Base-by-base conservation (phyloP, 148 eudicot species). In the Camellia granthamiana region DNA sequence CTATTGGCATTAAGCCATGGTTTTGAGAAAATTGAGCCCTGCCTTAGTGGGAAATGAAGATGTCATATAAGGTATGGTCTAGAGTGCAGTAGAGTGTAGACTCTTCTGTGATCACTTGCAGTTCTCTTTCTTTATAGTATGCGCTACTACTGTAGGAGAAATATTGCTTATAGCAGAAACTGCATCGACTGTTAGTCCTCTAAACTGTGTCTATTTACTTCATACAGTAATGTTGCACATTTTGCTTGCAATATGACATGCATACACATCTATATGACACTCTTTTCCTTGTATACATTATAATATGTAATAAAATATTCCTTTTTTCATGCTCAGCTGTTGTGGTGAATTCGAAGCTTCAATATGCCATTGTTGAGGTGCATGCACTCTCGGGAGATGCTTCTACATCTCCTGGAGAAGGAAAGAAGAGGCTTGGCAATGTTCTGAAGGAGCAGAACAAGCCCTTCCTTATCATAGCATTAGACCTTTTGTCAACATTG, bases 321-420 rank as follows among this genome's bases (percentile, higher is more conserved):
- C 42, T 30, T 81, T 47, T 76, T 69, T 65, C 49, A 12, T 83
- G 79, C 68, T 67, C 93, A 97, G 99, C 95, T 77, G 96, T 94
- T 79, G 99, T 97, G 23, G 99, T 97, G 76, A 97, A 97, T 88
- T 86, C 93, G 47, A 97, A 90, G 86, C 98, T 97, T 81, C 88
- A 88, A 59, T 97, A 97, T 94, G 76, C 88, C 79, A 77, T 94
- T 63, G 98, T 92, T 79, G 97, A 92, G 87, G 81, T 92, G 67
- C 84, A 67, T 72, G 75, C 87, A 71, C 77, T 75, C 42, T 82
- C 69, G 55, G 85, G 78, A 83, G 90, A 85, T 79, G 80, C 60
- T 86, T 80, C 91, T 73, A 52, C 81, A 78, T 75, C 91, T 74
- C 75, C 91, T 79, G 88, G 68, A 46, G 81, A 80, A 59, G 80